Percentiles rank a stretch among this genome's conserved stretches.
Evolutionary conservation across 2,329 filamentous ascomycete species (phyloP).

Genomic region (Neofusicoccum sp.): DNA sequence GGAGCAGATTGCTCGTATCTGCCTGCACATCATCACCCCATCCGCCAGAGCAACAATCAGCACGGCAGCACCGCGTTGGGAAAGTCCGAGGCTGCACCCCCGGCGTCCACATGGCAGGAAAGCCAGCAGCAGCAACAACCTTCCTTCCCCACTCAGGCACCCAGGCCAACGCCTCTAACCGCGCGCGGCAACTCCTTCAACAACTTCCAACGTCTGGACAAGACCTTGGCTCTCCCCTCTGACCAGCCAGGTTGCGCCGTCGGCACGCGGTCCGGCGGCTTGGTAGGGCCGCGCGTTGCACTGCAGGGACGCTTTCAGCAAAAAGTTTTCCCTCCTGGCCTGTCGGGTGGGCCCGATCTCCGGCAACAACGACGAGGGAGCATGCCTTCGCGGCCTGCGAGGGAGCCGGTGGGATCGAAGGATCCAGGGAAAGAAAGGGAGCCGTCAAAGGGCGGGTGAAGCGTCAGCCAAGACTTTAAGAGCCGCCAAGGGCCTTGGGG

Average conservation of each 20-base stretch:
- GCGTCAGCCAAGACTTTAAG: background rate
- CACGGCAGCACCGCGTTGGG: background rate
- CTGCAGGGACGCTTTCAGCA: background rate
- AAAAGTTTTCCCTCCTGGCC: background rate
- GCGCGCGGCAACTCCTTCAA: background rate
- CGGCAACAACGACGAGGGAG: background rate
- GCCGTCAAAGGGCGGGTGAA: background rate
- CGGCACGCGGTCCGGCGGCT: conserved; percentile 9
- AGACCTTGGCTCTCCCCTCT: conserved; percentile 16
- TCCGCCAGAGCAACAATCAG: background rate
- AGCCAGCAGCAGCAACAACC: background rate
- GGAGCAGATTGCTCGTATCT: background rate
- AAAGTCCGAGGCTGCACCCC: background rate
- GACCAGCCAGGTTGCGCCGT: conserved; percentile 14
- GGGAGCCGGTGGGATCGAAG: background rate
- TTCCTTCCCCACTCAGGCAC: background rate
- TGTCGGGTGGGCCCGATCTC: background rate
- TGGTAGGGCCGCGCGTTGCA: conserved; percentile 13
- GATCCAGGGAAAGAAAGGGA: background rate
- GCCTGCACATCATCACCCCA: background rate
- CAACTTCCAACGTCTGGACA: conserved; percentile 17
- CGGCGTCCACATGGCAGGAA: background rate
- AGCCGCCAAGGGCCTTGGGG: background rate
- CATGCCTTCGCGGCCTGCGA: background rate
- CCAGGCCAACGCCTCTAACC: conserved; percentile 5